Conservation (phyloP, 73 alveolate species). For the Paramecium octaurelia region DNA sequence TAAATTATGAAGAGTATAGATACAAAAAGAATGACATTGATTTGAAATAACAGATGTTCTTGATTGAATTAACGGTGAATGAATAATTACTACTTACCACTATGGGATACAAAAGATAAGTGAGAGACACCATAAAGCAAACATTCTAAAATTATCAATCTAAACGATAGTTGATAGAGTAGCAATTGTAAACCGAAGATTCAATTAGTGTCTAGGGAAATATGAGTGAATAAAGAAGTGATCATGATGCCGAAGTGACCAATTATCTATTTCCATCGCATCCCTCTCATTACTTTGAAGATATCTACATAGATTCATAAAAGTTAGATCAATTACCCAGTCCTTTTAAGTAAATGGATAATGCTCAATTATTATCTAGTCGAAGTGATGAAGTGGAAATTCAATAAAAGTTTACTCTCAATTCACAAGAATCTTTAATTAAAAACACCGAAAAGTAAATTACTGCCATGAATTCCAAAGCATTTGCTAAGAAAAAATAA, state of each 20-base stretch:
- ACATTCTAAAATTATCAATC: background rate
- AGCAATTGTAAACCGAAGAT: background rate
- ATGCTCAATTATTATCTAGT: background rate
- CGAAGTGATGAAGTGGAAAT: background rate
- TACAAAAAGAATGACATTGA: background rate
- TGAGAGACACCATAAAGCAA: constrained; percentile 8
- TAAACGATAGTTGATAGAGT: background rate
- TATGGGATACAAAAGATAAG: background rate
- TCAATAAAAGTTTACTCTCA: background rate
- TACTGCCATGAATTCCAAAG: background rate
- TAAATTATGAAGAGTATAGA: constrained; percentile 25
- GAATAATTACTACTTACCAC: background rate
- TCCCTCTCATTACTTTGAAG: constrained; percentile 9
- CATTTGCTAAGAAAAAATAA: background rate
- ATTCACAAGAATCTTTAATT: background rate
- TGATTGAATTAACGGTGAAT: background rate
- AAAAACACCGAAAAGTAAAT: background rate
- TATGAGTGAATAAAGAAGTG: constrained; percentile 5
- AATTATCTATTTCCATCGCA: constrained; percentile 2
- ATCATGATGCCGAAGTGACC: background rate
- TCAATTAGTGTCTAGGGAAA: background rate
- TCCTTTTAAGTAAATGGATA: background rate
- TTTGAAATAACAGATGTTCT: background rate
- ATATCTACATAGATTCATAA: background rate
- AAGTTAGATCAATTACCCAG: background rate